Evolutionary conservation across 139 green algal species (phyloP), one percentile per base, ranked within the genome.

Genomic region (Parachlorella kessleri): DNA sequence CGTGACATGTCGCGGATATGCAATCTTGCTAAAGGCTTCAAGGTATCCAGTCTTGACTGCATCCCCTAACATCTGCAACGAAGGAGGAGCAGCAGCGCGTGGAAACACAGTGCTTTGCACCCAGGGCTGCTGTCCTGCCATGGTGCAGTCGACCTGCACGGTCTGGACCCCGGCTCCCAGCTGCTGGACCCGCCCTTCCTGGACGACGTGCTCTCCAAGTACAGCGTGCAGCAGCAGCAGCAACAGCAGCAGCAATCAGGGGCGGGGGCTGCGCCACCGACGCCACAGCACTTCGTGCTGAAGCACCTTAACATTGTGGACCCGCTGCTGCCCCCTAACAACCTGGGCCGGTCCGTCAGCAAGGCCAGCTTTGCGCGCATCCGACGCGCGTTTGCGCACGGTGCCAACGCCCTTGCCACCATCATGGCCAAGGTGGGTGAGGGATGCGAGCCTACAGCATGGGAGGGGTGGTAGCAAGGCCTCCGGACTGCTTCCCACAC

Each of bases 301-400:
- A 94, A 94, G 76, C 78, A 86, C 70, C 71, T 98, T 23, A 98
- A 99, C 87, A 95, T 99, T 33, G 87, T 96, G 84, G 96, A 99
- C 88, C 94, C 95, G 10, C 84, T 99, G 77, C 84, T 98, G 83
- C 91, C 93, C 36, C 93, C 72, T 79, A 99, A 99, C 88, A 99
- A 99, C 86, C 90, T 99, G 64, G 96, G 96, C 0, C 88, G 96
- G 32, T 94, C 83, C 28, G 94, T 99, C 48, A 92, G 83, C 65
- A 89, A 92, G 39, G 88, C 89, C 55, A 97, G 89, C 74, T 93
- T 92, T 66, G 70, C 88, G 28, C 89, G 95, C 55, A 96, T 99
- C 48, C 83, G 88, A 5, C 85, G 84, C 28, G 95, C 93, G 2
- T 92, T 97, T 66, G 78, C 79, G 48, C 87, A 95, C 73, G 91